phyloP scores from a whole-genome alignment of 495 filamentous ascomycete species.

The Aspergillus sclerotiicarbonarius region DNA sequence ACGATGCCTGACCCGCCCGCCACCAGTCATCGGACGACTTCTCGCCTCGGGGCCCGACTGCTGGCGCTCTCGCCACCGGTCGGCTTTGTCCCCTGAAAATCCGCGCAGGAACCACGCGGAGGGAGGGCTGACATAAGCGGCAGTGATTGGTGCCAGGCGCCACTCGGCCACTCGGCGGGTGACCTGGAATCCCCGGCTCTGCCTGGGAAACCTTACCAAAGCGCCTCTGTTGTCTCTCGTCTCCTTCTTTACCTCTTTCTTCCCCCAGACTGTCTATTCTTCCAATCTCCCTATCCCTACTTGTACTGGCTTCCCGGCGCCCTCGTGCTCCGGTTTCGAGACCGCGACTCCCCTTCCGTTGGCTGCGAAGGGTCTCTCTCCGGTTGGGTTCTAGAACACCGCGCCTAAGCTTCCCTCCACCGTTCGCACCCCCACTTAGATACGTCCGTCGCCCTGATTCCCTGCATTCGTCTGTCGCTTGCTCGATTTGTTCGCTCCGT shows the following conservation, averaged over 20 bases:
- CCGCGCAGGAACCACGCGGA: conserved; percentile 10
- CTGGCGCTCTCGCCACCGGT: background rate
- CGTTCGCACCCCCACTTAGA: conserved; percentile 16
- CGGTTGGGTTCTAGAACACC: conserved; percentile 16
- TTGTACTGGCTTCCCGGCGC: background rate
- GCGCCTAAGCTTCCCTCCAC: conserved; percentile 11
- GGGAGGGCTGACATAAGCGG: conserved; percentile 21
- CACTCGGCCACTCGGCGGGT: conserved; percentile 8
- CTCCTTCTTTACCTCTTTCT: conserved; percentile 10
- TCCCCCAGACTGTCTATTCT: conserved; percentile 7
- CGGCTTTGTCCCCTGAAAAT: background rate
- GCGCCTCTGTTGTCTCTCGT: conserved; percentile 12
- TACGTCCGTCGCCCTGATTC: conserved; percentile 9
- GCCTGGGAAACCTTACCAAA: conserved; percentile 11
- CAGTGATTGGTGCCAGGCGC: conserved; percentile 14
- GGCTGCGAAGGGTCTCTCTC: conserved; percentile 15
- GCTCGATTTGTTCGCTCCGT: conserved; percentile 7
- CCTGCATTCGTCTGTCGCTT: conserved; percentile 15
- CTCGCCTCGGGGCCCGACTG: too few species aligned
- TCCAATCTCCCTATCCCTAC: background rate
- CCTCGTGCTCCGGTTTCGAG: background rate
- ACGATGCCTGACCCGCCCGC: too few species aligned
- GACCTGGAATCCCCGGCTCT: conserved; percentile 16
- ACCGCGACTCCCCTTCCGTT: conserved; percentile 11
- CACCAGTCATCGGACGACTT: too few species aligned